A percentile compares a stretch with the other conserved stretches of the same genome.
phyloP scores from a whole-genome alignment of 208 protist genomes.

The Trypanosoma scelopori region DNA sequence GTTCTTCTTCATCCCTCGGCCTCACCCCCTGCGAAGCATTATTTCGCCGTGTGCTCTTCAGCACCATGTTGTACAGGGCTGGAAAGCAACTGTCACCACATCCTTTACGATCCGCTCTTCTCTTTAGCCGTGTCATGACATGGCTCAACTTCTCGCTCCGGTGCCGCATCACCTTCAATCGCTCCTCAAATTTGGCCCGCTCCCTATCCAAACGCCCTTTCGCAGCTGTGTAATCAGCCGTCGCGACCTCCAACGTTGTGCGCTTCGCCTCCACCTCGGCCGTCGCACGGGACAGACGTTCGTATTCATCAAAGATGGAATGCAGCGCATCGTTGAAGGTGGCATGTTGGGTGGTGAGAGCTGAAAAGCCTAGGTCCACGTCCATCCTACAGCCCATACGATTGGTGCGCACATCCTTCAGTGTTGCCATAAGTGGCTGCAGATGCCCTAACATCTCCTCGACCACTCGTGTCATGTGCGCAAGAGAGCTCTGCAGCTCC shows the following conservation, averaged over 20 bases:
- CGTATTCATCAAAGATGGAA: conserved; percentile 30
- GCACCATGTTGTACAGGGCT: conserved; percentile 3
- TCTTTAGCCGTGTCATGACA: conserved; percentile 13
- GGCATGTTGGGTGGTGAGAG: conserved; percentile 14
- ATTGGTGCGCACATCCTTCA: conserved; percentile 8
- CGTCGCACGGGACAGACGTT: conserved; percentile 24
- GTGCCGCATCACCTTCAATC: conserved; percentile 13
- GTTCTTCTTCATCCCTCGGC: too few relatives aligned
- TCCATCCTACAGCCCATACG: conserved; percentile 12
- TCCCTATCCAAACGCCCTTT: conserved; percentile 23
- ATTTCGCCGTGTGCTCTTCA: too few relatives aligned
- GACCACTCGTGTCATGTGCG: conserved; percentile 25
- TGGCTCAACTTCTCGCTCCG: conserved; percentile 13
- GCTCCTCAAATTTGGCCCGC: conserved; percentile 4
- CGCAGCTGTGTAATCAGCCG: conserved; percentile 16
- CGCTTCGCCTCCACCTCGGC: conserved; percentile 33
- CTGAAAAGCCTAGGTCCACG: conserved; percentile 12
- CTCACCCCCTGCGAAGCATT: too few relatives aligned
- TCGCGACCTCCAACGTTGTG: conserved; percentile 21
- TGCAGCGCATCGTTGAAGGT: conserved; percentile 4
- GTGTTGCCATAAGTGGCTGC: conserved; percentile 9
- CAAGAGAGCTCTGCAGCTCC: conserved; percentile 7
- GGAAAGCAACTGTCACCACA: not conserved
- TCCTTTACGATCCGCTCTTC: not conserved
- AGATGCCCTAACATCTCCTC: conserved; percentile 16